phyloP scores from a whole-genome alignment of 2,329 filamentous ascomycete genomes.

The Fonsecaea nubica region DNA sequence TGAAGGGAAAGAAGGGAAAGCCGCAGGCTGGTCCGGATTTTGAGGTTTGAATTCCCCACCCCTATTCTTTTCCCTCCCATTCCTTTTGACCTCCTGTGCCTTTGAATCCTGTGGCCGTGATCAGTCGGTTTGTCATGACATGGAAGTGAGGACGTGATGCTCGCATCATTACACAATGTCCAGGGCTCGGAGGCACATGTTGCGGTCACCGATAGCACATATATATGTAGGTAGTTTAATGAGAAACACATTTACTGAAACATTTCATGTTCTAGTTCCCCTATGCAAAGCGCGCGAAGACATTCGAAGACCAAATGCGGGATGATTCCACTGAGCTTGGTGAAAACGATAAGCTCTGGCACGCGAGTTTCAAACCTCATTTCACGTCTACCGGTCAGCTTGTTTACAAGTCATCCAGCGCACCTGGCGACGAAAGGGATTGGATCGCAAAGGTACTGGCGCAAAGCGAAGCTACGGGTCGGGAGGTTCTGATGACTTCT shows the following conservation, averaged over 20 bases:
- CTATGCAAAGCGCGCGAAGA: constrained; percentile 79
- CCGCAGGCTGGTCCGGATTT: constrained; percentile 70
- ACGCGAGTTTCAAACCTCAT: constrained; percentile 63
- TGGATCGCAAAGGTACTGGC: constrained; percentile 24
- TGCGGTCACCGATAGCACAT: constrained; percentile 40
- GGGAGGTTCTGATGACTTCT: constrained; percentile 25
- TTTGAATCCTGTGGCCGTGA: constrained; percentile 19
- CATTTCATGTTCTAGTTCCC: constrained; percentile 71
- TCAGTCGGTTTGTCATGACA: constrained; percentile 34
- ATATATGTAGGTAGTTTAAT: constrained; percentile 52
- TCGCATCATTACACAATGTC: constrained; percentile 22
- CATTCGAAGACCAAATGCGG: constrained; percentile 57
- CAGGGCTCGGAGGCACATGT: constrained; percentile 37
- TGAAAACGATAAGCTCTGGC: constrained; percentile 70
- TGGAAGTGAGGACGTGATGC: constrained; percentile 6
- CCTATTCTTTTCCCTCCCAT: constrained; percentile 46
- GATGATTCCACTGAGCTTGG: constrained; percentile 62
- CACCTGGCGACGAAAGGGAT: constrained; percentile 8
- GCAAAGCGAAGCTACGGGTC: constrained; percentile 1
- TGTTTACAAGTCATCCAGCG: constrained; percentile 28
- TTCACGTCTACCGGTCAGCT: constrained; percentile 34
- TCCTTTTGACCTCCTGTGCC: constrained; percentile 27
- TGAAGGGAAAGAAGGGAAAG: constrained; percentile 56
- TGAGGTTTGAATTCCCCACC: constrained; percentile 79
- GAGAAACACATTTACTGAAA: constrained; percentile 49